phyloP scores from a whole-genome alignment of 768 basidiomycete genomes.

The Lyophyllum semitale region DNA sequence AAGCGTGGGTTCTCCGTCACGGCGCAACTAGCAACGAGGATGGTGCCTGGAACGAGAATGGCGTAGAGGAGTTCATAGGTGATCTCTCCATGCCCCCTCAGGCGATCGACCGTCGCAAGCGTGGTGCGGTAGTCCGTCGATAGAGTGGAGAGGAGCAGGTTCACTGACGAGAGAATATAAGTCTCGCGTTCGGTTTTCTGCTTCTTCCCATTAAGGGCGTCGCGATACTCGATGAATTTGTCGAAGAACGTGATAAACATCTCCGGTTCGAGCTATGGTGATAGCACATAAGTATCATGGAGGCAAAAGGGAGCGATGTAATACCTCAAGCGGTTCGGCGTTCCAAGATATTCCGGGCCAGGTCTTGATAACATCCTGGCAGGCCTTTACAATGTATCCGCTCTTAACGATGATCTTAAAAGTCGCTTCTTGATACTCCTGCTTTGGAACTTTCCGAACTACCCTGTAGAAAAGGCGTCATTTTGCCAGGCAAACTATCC shows the following conservation, averaged over 20 bases:
- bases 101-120: conserved; percentile 44
- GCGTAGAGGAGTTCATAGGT: conserved; percentile 56
- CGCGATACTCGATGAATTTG: conserved; percentile 45
- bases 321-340: conserved; percentile 55
- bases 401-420: conserved; percentile 63
- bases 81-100: conserved; percentile 57
- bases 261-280: conserved; percentile 52
- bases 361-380: conserved; percentile 56
- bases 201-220: conserved; percentile 37
- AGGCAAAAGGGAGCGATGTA: not conserved
- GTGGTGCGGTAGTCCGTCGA: conserved; percentile 51
- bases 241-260: conserved; percentile 56
- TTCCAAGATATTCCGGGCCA: conserved; percentile 68
- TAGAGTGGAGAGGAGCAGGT: conserved; percentile 51
- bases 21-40: conserved; percentile 53
- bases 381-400: conserved; percentile 55
- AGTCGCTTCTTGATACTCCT: conserved; percentile 40
- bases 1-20: conserved; percentile 54
- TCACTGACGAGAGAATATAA: conserved; percentile 45
- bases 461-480: conserved; percentile 32
- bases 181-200: conserved; percentile 39
- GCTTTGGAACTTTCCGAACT: conserved; percentile 49
- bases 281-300: not conserved
- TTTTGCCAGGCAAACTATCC: not conserved
- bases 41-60: conserved; percentile 54